Evolutionary conservation across 352 stramenopile genomes (phyloP).

Genomic region (Phytopythium vexans): DNA sequence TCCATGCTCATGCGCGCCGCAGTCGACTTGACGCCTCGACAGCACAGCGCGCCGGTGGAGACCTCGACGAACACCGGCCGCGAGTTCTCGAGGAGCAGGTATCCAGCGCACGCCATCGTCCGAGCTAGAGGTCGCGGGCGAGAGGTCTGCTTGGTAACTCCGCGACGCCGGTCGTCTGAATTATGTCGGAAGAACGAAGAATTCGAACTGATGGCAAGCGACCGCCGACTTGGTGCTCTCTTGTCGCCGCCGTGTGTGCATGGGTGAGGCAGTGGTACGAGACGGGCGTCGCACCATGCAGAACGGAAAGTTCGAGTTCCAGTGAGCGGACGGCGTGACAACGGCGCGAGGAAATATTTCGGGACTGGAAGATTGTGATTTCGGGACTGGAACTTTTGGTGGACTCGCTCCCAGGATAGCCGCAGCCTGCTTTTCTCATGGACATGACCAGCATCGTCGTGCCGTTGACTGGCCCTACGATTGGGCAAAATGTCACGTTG

Average conservation of each 20-base stretch:
- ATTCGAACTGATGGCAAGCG: too few species aligned
- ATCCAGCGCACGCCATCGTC: conserved; percentile 63
- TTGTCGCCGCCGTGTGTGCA: too few species aligned
- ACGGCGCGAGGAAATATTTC: not conserved
- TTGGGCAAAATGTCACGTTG: not conserved
- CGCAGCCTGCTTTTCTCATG: not conserved
- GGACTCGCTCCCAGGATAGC: not conserved
- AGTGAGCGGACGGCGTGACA: not conserved
- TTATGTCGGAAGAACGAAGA: not conserved
- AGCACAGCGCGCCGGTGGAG: conserved; percentile 46
- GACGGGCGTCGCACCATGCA: not conserved
- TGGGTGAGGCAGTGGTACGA: not conserved
- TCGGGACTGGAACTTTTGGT: not conserved
- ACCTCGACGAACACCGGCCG: conserved; percentile 60
- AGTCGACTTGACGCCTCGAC: conserved; percentile 13
- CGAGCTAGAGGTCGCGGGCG: not conserved
- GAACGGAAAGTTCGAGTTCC: not conserved
- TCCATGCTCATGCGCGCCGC: not conserved
- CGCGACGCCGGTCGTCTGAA: conserved; percentile 4
- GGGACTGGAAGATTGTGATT: not conserved
- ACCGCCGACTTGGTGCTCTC: too few species aligned
- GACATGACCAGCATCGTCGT: not conserved
- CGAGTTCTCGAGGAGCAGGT: conserved; percentile 58
- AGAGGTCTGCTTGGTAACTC: not conserved
- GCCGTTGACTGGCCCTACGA: not conserved